Base-by-base conservation (phyloP, 2,329 filamentous ascomycete genomes). In the Aureobasidium uvarum region DNA sequence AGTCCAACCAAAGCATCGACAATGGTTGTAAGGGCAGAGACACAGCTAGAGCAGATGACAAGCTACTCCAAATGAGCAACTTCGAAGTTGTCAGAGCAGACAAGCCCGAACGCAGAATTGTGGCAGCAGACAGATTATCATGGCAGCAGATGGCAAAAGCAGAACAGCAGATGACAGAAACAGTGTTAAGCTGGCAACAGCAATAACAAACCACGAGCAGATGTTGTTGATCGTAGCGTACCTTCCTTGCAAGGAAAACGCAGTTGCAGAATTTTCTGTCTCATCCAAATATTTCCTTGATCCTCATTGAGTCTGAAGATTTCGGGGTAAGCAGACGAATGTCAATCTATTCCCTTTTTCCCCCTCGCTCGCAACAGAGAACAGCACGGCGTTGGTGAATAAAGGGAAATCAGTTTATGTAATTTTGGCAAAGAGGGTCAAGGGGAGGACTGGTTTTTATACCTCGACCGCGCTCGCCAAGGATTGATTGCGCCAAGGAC, bases 291-390 rank as follows among this genome's bases (percentile, higher is more conserved):
- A 46, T 46, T 46, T 46, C 28, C 28, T 36, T 10, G 31, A 13
- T 54, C 50, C 7, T 38, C 14, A 60, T 66, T 10, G 23, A 41
- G 20, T 56, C 46, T 62, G 64, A 65, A 64, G 50, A 65, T 46
- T 64, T 62, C 64, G 69, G 66, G 67, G 68, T 70, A 70, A 70
- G 68, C 68, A 66, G 67, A 68, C 68, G 43, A 67, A 52, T 66
- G 39, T 65, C 52, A 11, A n/a, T 62, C 68, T 70, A 46, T 23
- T 62, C 63, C 67, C 52, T 64, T 33, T 58, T 69, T 70, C 68
- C 68, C 68, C 67, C 36, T 52, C 23, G n/a, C 18, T 54, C 60
- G 18, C 46, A 52, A 52, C 46, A 52, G 46, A 39, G 23, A 52
- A 18, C 14, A 54, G 11, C 46, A 36, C 18, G 38, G 48, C 33